A percentile compares a stretch with the other conserved stretches of the same genome.
Conservation (phyloP, 2,329 filamentous ascomycete genomes). For the Botrytis paeoniae region DNA sequence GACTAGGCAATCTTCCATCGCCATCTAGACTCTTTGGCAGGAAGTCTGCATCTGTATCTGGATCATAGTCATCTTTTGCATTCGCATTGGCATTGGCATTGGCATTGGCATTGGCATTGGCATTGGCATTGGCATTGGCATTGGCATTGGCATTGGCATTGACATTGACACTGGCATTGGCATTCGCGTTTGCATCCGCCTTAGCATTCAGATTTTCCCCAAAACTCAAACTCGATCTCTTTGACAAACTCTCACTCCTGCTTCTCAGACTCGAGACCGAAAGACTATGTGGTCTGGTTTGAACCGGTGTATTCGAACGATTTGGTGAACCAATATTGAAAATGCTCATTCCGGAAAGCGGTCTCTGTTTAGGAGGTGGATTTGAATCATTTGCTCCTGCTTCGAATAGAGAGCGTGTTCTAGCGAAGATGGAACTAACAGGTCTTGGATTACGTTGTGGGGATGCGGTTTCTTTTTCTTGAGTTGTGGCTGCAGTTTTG, state of each 20-base stretch:
- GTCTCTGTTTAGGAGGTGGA: slow-evolving; percentile 16
- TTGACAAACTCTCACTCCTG: not conserved
- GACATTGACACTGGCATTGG: not conserved
- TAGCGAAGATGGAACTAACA: slow-evolving; percentile 29
- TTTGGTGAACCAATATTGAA: not conserved
- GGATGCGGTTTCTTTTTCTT: not conserved
- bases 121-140: not conserved
- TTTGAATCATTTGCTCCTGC: slow-evolving; percentile 15
- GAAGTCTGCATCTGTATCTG: slow-evolving; percentile 12
- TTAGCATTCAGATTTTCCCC: not conserved
- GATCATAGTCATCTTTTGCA: slow-evolving; percentile 12
- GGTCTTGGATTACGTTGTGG: slow-evolving; percentile 16
- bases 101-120: not conserved
- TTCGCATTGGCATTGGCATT: not conserved
- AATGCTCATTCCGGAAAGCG: not conserved
- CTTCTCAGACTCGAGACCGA: not conserved
- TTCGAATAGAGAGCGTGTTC: slow-evolving; percentile 34
- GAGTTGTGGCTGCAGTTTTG: not conserved
- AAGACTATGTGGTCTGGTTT: slow-evolving; percentile 10
- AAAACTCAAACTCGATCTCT: not conserved
- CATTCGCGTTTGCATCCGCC: not conserved
- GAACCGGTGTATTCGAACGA: not conserved
- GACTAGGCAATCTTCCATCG: slow-evolving; percentile 11
- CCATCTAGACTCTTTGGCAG: slow-evolving; percentile 12
- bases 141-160: not conserved